Percentiles rank a stretch among this genome's conserved stretches.
These are phyloP conservation scores for Phytopythium aichiense DNA, from an alignment of 352 stramenopile species.

Conservation along the genomic window DNA sequence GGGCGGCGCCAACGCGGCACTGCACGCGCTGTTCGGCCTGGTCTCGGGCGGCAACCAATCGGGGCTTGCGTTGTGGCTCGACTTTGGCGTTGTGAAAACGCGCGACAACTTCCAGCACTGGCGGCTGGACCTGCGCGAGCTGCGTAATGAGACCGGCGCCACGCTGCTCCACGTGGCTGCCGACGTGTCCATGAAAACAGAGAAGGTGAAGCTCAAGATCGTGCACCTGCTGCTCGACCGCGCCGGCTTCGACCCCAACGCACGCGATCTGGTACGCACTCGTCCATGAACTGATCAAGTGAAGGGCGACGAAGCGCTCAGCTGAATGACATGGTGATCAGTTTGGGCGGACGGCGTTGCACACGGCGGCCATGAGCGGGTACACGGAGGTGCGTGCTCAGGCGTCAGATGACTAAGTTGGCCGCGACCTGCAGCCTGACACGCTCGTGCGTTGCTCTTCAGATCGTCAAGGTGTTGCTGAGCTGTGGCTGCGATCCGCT, in stretches of 20 bases:
- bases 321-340: constrained; percentile 10
- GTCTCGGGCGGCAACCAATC: constrained; percentile 48
- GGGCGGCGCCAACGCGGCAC: constrained; percentile 62
- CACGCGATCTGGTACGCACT: constrained; percentile 46
- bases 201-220: constrained; percentile 67
- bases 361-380: constrained; percentile 67
- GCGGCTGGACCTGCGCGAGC: constrained; percentile 44
- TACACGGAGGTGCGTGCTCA: constrained; percentile 36
- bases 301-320: too few species aligned
- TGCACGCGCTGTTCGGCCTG: constrained; percentile 78
- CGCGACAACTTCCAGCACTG: constrained; percentile 74
- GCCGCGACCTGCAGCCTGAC: neutral
- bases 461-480: constrained; percentile 55
- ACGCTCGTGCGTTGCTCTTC: constrained; percentile 2
- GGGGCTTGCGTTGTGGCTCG: constrained; percentile 50
- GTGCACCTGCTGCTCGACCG: constrained; percentile 59
- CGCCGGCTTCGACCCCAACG: constrained; percentile 71
- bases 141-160: constrained; percentile 63
- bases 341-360: constrained; percentile 70
- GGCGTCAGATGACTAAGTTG: neutral
- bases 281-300: neutral
- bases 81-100: constrained; percentile 74
- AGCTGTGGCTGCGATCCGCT: constrained; percentile 41
- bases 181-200: constrained; percentile 55
- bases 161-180: constrained; percentile 69